Conservation (phyloP, 495 filamentous ascomycete genomes). For the Annulohypoxylon nitens region DNA sequence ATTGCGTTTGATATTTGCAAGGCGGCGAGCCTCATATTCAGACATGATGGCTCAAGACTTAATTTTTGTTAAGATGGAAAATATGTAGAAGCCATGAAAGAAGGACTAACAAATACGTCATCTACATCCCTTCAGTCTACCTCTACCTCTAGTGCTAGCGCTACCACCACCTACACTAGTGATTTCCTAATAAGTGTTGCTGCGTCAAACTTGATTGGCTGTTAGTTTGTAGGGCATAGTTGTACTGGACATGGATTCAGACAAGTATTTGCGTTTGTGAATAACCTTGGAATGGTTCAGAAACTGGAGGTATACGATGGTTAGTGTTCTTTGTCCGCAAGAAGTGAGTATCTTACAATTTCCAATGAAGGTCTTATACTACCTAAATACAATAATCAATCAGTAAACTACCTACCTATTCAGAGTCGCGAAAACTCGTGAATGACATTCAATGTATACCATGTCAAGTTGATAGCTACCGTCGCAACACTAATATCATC, state of each 20-base stretch:
- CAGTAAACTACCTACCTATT: no score
- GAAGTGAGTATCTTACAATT: background rate
- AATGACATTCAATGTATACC: no score
- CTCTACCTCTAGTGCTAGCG: background rate
- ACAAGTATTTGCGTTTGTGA: no score
- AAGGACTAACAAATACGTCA: background rate
- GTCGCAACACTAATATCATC: no score
- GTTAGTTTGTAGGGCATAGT: background rate
- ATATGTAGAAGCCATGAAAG: background rate
- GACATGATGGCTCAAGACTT: constrained; percentile 15
- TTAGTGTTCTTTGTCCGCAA: no score
- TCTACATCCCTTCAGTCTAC: background rate
- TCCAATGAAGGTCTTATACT: background rate
- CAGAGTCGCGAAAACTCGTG: no score
- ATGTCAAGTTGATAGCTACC: no score
- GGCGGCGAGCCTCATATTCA: constrained; percentile 53
- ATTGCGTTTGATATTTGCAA: constrained; percentile 69
- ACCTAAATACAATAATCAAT: no score
- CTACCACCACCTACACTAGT: background rate
- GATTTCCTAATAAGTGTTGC: background rate
- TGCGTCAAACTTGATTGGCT: background rate
- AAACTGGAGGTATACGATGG: no score
- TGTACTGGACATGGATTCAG: background rate
- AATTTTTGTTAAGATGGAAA: constrained; percentile 8
- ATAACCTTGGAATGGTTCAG: no score